Base-by-base conservation (phyloP, 1,284 basidiomycete species). In the Ceratorhiza oryzae-sativae region DNA sequence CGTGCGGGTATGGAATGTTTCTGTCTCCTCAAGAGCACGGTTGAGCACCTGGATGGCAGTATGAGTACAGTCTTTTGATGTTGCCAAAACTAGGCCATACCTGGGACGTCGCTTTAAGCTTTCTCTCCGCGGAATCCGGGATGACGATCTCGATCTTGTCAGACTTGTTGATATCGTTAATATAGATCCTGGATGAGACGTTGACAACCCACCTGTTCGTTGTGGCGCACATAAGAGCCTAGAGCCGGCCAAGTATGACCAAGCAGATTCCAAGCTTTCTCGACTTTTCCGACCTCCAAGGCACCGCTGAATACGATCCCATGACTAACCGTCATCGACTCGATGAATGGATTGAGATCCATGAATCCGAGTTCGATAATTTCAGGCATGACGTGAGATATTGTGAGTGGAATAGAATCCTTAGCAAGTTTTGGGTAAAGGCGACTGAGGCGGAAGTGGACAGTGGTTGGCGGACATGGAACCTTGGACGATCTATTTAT, bases 301-400 rank as follows among this genome's bases (percentile, higher is more conserved):
- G 41, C 45, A 32, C 60, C 60, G 46, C 60, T 49, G 46, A 63
- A 63, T 3, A 36, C 32, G 6, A 63, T 23, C 4, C 60, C 60
- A 32, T 25, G 41, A 49, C 60, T 63, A 2, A 63, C 15, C 42
- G 45, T 32, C 9, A 63, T 6, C 13, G 60, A 27, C 36, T 48
- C 42, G n/a, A 45, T 36, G 41, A 45, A 41, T 2, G 60, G 46
- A 27, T 63, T 63, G 45, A 63, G 60, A 27, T 63, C 60, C 60
- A 63, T 63, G n/a, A 48, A 46, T 6, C 25, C 49, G 4, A 53
- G 23, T 53, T 53, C 23, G 27, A 53, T 25, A 25, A 32, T 53
- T 32, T 25, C 27, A 53, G 27, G 23, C 49, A 53, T 53, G 23
- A n/a, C 20, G 39, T 45, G n/a, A 10, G 15, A 45, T 45, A 39